A percentile compares a stretch with the other conserved stretches of the same genome.
phyloP scores from a whole-genome alignment of 768 basidiomycete genomes.

The Kwoniella dendrophila region DNA sequence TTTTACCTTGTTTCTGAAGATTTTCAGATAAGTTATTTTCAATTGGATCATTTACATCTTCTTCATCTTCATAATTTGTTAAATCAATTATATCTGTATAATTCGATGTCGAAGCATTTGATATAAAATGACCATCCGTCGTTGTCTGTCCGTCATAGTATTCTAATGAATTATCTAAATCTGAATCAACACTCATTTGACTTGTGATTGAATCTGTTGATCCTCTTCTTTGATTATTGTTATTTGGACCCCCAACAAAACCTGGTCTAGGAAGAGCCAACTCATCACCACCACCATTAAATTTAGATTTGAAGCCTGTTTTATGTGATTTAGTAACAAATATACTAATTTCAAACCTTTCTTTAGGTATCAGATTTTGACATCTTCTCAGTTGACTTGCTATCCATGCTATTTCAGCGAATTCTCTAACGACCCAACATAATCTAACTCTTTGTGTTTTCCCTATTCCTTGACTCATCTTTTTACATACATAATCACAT shows the following conservation, averaged over 20 bases:
- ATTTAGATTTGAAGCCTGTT: not conserved
- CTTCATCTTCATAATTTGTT: constrained; percentile 78
- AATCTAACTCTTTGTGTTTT: constrained; percentile 67
- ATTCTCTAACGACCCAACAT: constrained; percentile 76
- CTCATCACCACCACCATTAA: constrained; percentile 10
- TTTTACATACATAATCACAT: constrained; percentile 66
- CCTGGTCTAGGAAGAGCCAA: constrained; percentile 49
- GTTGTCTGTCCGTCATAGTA: constrained; percentile 25
- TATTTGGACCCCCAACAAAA: constrained; percentile 38
- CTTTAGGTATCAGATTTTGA: constrained; percentile 61
- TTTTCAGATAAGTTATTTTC: constrained; percentile 62
- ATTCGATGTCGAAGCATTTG: constrained; percentile 12
- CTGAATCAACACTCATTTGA: constrained; percentile 33
- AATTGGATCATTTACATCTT: constrained; percentile 63
- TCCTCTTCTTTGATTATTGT: constrained; percentile 27
- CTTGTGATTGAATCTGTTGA: constrained; percentile 42
- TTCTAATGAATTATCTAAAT: constrained; percentile 20
- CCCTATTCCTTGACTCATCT: constrained; percentile 62
- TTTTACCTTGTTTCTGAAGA: constrained; percentile 66
- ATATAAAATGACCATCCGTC: constrained; percentile 24
- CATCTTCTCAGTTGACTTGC: constrained; percentile 69
- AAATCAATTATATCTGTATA: constrained; percentile 62
- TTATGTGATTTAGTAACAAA: constrained; percentile 65
- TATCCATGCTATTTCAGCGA: constrained; percentile 77
- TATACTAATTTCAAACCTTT: constrained; percentile 67